Evolutionary conservation across 192 early-diverging fungal genomes (phyloP).

Genomic region (Coemansia furcata): DNA sequence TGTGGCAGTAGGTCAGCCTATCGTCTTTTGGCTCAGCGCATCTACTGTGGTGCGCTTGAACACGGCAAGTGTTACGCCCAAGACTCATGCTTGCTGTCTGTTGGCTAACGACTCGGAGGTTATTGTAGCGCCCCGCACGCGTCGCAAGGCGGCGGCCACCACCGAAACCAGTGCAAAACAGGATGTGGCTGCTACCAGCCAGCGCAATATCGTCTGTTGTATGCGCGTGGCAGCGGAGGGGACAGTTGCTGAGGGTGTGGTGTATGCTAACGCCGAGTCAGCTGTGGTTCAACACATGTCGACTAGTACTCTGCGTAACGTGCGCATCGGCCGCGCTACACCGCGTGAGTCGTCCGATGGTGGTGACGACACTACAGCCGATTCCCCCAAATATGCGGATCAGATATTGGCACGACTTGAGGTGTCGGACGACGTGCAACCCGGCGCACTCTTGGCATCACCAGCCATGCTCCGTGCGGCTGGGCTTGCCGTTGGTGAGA

Average conservation of each 20-base stretch:
- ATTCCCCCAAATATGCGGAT: background rate
- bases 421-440: constrained; percentile 22
- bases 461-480: constrained; percentile 3
- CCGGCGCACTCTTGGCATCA: constrained; percentile 30
- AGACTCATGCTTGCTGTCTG: constrained; percentile 46
- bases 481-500: constrained; percentile 22
- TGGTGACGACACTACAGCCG: constrained; percentile 5
- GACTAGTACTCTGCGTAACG: background rate
- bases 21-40: constrained; percentile 72
- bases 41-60: constrained; percentile 63
- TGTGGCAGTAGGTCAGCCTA: constrained; percentile 62
- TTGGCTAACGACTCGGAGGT: constrained; percentile 69
- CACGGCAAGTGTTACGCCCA: constrained; percentile 45
- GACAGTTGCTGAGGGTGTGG: constrained; percentile 28
- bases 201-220: constrained; percentile 9
- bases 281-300: constrained; percentile 11
- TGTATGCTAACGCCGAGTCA: constrained; percentile 32
- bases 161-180: background rate
- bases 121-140: constrained; percentile 55
- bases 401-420: constrained; percentile 15
- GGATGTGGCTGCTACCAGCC: background rate
- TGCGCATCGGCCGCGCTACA: constrained; percentile 23
- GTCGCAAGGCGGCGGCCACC: background rate
- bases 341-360: constrained; percentile 8
- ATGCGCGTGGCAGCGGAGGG: constrained; percentile 31